phyloP scores from a whole-genome alignment of 2,329 filamentous ascomycete genomes.

The Apiospora saccharicola region DNA sequence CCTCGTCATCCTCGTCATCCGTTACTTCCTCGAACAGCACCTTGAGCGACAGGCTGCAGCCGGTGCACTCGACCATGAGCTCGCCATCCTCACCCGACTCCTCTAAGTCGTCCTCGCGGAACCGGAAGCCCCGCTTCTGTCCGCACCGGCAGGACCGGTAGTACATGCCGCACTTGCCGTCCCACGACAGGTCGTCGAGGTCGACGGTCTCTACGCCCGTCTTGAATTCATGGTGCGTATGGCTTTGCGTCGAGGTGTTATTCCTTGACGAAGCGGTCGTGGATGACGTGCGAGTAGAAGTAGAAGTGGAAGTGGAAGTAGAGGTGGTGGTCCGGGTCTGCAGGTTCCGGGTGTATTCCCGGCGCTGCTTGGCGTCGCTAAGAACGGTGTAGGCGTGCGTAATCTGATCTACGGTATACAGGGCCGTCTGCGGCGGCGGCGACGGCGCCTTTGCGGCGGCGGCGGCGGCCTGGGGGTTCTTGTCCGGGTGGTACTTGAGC shows the following conservation, averaged over 20 bases:
- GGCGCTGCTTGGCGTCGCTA: slow-evolving; percentile 56
- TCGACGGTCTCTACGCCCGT: slow-evolving; percentile 71
- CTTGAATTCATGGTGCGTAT: slow-evolving; percentile 37
- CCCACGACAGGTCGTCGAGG: slow-evolving; percentile 68
- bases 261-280: not conserved
- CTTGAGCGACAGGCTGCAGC: slow-evolving; percentile 72
- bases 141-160: slow-evolving; percentile 69
- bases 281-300: not conserved
- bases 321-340: slow-evolving; percentile 30
- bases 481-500: slow-evolving; percentile 72
- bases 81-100: slow-evolving; percentile 65
- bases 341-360: slow-evolving; percentile 62
- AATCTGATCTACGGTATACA: slow-evolving; percentile 69
- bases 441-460: not conserved
- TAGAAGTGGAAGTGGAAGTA: not conserved
- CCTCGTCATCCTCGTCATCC: slow-evolving; percentile 40
- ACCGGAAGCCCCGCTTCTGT: slow-evolving; percentile 65
- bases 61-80: slow-evolving; percentile 69
- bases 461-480: slow-evolving; percentile 41
- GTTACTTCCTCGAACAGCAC: slow-evolving; percentile 68
- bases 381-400: slow-evolving; percentile 65
- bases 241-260: not conserved
- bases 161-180: slow-evolving; percentile 59
- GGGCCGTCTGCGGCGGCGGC: not conserved
- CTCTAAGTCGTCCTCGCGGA: slow-evolving; percentile 66